Base-by-base conservation (phyloP, 306 rosid species). In the Vachellia pachyceras region DNA sequence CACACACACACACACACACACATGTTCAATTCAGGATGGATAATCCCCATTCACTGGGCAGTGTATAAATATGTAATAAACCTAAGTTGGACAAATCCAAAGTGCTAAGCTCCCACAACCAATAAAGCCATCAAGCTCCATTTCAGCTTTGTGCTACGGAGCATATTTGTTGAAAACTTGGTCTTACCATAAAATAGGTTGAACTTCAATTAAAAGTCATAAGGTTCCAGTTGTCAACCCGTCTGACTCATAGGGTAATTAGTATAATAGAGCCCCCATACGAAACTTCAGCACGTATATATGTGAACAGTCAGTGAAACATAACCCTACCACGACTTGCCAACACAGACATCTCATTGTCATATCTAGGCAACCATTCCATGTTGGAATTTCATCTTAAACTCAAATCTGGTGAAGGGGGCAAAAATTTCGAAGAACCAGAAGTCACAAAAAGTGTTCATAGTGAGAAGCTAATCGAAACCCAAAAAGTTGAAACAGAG, bases 121-220 rank as follows among this genome's bases (percentile, higher is more conserved):
- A 55, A 55, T 55, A 20, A 55, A 55, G 61, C 61, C 61, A 20
- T n/a, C 29, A n/a, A 55, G 25, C 29, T 55, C 61, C 64, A 57
- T 22, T 57, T 57, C 14, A 57, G 22, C 13, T 20, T 20, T 8
- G 35, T 57, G 35, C 9, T 22, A 20, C 9, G 64, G 35, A 11
- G 13, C 33, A 57, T 22, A 57, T 22, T n/a, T 13, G 33, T 8
- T 20, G 4, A 57, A 57, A 57, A 8, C 35, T 20, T 18, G 58
- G 52, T 63, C 47, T 75, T 61, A 40, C 22, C 68, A 67, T 69
- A 42, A 47, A 37, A 1, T 18, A 69, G 60, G 82, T 69, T 58
- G 67, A 58, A 68, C 36, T 41, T 22, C 52, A 44, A 22, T 20
- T 44, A 23, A 20, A 69, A 69, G 37, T 49, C 10, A 69, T 69